phyloP scores from a whole-genome alignment of 441 rosid species.

The Bruguiera hainesii region DNA sequence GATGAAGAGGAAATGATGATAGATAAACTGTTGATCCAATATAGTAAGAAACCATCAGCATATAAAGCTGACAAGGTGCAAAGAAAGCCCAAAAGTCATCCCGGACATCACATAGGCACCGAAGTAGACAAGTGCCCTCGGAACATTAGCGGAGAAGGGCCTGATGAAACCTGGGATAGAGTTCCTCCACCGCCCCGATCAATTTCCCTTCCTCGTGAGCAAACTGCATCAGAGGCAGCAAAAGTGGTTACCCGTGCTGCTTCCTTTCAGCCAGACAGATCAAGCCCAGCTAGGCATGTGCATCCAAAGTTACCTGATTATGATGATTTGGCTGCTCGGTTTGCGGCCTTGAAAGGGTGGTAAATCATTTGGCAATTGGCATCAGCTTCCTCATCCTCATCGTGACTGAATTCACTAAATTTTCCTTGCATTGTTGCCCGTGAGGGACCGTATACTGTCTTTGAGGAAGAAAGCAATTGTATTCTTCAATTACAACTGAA shows the following conservation, averaged over 20 bases:
- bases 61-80: constrained; percentile 39
- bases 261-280: constrained; percentile 70
- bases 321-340: constrained; percentile 86
- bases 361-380: constrained; percentile 24
- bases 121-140: constrained; percentile 26
- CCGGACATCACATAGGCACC: constrained; percentile 19
- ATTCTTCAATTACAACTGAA: background rate
- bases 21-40: constrained; percentile 80
- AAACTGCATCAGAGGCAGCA: constrained; percentile 35
- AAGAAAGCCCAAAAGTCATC: constrained; percentile 54
- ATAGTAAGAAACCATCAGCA: constrained; percentile 68
- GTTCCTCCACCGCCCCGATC: constrained; percentile 54
- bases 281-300: constrained; percentile 60
- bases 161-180: constrained; percentile 34
- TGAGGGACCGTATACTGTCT: constrained; percentile 5
- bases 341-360: constrained; percentile 75
- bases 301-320: constrained; percentile 94
- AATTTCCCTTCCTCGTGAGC: constrained; percentile 64
- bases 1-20: constrained; percentile 81
- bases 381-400: background rate
- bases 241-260: constrained; percentile 60
- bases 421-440: constrained; percentile 15
- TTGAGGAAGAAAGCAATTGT: background rate
- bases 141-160: constrained; percentile 21
- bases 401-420: constrained; percentile 5